Base-by-base conservation (phyloP, 2,329 filamentous ascomycete species). In the Microthyrium microscopicum region DNA sequence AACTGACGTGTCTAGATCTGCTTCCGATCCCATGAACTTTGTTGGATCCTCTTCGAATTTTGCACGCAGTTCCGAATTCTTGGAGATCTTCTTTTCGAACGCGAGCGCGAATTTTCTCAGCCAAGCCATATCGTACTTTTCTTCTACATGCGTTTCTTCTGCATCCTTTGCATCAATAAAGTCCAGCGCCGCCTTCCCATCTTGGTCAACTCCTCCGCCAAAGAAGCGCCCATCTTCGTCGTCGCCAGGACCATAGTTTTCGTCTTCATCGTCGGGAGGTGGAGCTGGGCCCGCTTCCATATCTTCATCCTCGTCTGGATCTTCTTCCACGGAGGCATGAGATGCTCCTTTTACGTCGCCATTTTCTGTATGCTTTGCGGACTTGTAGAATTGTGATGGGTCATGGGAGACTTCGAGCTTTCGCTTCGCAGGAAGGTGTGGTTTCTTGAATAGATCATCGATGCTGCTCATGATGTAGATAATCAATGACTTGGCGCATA, bases 201-300 rank as follows among this genome's bases (percentile, higher is more conserved):
- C 68, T 37, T 75, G 68, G 18, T 77, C 82, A 45, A 98, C 77
- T 21, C 89, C 89, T 34, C 84, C 81, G 27, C 87, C 89, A 46
- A 94, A 98, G 61, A 98, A 98, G 8, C 89, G 76, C 1, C 87
- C 89, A 42, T 92, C 89, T 34, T 93, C 83, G 45, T 93, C 85
- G 35, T 56, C 31, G 11, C n/a, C 52, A 5, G 36, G 36, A 6
- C 60, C 59, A 8, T 68, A 67, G 20, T 53, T 58, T 32, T 68
- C 66, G 30, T 69, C 70, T 22, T 65, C 58, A 26, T 55, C 54
- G 5, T 62, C 62, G 11, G 70, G 51, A 5, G 55, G 66, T 22
- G 68, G 56, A 27, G 70, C 62, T 1, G 66, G 66, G 0, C 66
- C 68, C 2, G 67, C 62, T 39, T 58, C 57, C 19, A 54, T 35